Conservation (phyloP, 371 early-diverging fungal species). For the Mortierella sp. region DNA sequence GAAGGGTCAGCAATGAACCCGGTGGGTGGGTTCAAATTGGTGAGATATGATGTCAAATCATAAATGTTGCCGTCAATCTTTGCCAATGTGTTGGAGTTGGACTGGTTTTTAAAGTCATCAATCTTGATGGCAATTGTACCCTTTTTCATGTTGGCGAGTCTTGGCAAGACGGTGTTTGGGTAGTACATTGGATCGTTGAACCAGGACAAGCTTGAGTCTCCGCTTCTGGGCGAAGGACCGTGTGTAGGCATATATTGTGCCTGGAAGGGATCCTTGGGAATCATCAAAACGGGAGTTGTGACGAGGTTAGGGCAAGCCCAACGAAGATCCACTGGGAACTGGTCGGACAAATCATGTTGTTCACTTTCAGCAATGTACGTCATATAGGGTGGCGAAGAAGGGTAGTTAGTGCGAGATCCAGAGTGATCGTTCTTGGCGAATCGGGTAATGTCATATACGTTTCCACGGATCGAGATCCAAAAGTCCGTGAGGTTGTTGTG, state of each 20-base stretch:
- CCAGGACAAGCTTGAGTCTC: conserved; percentile 34
- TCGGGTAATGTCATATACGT: conserved; percentile 71
- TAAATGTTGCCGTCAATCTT: conserved; percentile 73
- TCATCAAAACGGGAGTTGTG: conserved; percentile 29
- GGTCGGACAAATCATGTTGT: conserved; percentile 15
- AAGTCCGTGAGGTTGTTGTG: conserved; percentile 58
- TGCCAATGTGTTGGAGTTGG: conserved; percentile 62
- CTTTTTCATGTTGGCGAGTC: conserved; percentile 58
- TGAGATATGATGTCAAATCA: conserved; percentile 67
- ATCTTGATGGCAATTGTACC: conserved; percentile 62
- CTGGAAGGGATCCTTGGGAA: conserved; percentile 13
- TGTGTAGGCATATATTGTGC: conserved; percentile 25
- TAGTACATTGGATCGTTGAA: conserved; percentile 38
- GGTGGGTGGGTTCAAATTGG: conserved; percentile 25
- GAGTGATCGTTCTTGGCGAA: conserved; percentile 64
- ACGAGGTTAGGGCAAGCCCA: conserved; percentile 66
- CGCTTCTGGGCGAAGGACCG: conserved; percentile 19
- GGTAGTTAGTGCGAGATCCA: conserved; percentile 41
- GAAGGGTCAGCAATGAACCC: conserved; percentile 28
- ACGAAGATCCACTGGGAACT: conserved; percentile 50
- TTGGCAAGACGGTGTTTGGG: conserved; percentile 53
- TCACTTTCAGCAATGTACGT: conserved; percentile 21
- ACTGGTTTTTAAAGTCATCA: conserved; percentile 52
- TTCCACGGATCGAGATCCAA: conserved; percentile 66
- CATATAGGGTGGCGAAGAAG: conserved; percentile 32